Evolutionary conservation across 495 filamentous ascomycete genomes (phyloP), one percentile per base, ranked within the genome.

Genomic region (Pyronema domesticum): DNA sequence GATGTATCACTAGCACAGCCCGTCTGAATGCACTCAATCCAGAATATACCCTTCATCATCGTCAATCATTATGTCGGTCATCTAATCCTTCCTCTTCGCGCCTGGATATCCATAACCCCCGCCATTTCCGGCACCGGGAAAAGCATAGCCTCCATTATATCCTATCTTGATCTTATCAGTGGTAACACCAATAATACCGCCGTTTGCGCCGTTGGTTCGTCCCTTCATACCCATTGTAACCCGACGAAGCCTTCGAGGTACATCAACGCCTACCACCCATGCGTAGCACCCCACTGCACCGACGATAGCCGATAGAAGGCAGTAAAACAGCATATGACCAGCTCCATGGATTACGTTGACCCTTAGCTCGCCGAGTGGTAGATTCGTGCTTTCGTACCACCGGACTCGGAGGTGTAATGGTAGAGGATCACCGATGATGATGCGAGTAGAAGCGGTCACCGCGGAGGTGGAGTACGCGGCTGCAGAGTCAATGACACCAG

Each of bases 341-440:
- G 51, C 46, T 50, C 45, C 43, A 56, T 47, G 43, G 55, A 70
- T 67, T 34, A 74, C 69, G 66, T 72, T 71, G 57, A 70, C 64
- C 66, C 71, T 68, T 58, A 57, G 68, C 67, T 70, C 69, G 68
- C 44, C 72, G 68, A 64, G 72, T 42, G 82, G 82, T 52, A 86
- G 68, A 15, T 67, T 71, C 9, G 84, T 80, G 3, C 79, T 83
- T 15, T 84, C 80, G 61, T 93, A 81, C 91, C 91, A 98, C 36
- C 84, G 73, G 37, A 96, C 80, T 53, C 76, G 80, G 60, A 98
- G 83, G 46, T 74, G 77, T 59, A 96, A 74, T 0, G 86, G 79
- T 23, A 98, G 69, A 19, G 81, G 78, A 63, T 95, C 86, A 6
- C 89, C 89, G 60, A 95, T 94, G 18, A 95, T 74, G 30, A 98